Conservation (phyloP, 208 protist species). For the Acanthamoeba culbertsoni region DNA sequence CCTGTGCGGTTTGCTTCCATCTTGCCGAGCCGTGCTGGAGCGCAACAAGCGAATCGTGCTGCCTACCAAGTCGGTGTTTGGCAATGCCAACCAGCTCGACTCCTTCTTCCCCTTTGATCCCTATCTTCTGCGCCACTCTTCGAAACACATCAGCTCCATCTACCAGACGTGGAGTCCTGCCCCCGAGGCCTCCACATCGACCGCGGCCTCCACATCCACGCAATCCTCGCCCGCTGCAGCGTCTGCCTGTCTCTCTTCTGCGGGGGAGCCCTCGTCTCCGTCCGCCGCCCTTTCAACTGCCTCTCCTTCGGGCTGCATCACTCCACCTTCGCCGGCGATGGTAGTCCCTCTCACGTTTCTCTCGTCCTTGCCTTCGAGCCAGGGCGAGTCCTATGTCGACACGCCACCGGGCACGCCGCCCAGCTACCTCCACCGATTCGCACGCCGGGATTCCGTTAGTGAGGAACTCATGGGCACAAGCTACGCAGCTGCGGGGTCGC, state of each 20-base stretch:
- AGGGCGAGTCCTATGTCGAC: not conserved
- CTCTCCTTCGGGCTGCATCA: not conserved
- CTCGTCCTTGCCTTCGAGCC: not conserved
- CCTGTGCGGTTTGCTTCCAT: not conserved
- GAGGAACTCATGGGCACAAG: not conserved
- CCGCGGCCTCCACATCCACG: not conserved
- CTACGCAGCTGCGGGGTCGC: not conserved
- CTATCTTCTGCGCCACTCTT: conserved; percentile 65
- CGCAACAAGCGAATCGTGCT: conserved; percentile 63
- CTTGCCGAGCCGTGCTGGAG: conserved; percentile 11
- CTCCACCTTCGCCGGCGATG: not conserved
- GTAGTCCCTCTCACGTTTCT: not conserved
- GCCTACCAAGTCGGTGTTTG: conserved; percentile 56
- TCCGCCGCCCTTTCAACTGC: not conserved
- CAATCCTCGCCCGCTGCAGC: not conserved
- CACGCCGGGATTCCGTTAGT: not conserved
- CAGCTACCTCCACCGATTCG: not conserved
- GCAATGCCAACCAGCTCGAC: conserved; percentile 67
- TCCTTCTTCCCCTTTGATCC: conserved; percentile 78
- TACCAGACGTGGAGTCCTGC: conserved; percentile 38
- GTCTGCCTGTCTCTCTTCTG: too few relatives aligned
- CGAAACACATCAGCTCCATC: conserved; percentile 19
- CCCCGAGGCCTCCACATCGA: not conserved
- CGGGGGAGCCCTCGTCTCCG: not conserved
- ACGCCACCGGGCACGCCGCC: not conserved